Percentiles rank a stretch among this genome's conserved stretches.
Conservation (phyloP, 1,284 basidiomycete species). For the Cutaneotrichosporon arboriforme region DNA sequence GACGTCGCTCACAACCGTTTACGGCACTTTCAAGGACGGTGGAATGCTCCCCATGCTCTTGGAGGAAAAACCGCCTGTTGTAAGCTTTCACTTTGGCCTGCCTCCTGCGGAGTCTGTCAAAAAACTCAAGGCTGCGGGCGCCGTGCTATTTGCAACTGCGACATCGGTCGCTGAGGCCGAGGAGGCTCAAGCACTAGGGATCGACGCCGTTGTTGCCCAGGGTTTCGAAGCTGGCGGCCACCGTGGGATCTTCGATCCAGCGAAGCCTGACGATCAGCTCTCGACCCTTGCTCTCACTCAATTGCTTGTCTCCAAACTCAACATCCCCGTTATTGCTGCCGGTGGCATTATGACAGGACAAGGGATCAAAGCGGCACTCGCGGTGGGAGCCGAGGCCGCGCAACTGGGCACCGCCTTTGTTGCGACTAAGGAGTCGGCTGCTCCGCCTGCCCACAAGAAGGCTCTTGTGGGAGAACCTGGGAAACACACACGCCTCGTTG, state of each 20-base stretch:
- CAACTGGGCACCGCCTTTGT: constrained; percentile 43
- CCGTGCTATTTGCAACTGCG: constrained; percentile 27
- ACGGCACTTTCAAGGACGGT: constrained; percentile 27
- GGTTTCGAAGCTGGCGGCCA: constrained; percentile 41
- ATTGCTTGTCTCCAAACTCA: constrained; percentile 14
- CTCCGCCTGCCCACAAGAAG: constrained; percentile 23
- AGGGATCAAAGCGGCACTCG: constrained; percentile 21
- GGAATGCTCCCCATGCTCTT: constrained; percentile 32
- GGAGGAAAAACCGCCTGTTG: constrained; percentile 26
- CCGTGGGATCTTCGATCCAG: constrained; percentile 35
- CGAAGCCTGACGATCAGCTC: constrained; percentile 24
- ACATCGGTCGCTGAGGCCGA: constrained; percentile 30
- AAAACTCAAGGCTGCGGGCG: constrained; percentile 20
- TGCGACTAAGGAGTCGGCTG: constrained; percentile 26
- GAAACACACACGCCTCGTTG: constrained; percentile 24
- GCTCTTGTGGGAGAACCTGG: constrained; percentile 16
- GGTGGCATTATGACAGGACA: constrained; percentile 37
- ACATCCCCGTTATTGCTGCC: constrained; percentile 34
- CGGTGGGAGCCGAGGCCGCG: constrained; percentile 27
- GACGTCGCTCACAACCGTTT: constrained; percentile 20
- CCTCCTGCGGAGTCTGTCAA: constrained; percentile 18
- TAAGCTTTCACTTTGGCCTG: constrained; percentile 42
- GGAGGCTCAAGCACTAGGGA: constrained; percentile 20
- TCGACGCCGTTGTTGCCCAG: constrained; percentile 38
- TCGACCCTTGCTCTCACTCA: constrained; percentile 22